These are phyloP conservation scores for Penicillium roqueforti DNA, from an alignment of 495 filamentous ascomycete genomes.

Conservation along the genomic window DNA sequence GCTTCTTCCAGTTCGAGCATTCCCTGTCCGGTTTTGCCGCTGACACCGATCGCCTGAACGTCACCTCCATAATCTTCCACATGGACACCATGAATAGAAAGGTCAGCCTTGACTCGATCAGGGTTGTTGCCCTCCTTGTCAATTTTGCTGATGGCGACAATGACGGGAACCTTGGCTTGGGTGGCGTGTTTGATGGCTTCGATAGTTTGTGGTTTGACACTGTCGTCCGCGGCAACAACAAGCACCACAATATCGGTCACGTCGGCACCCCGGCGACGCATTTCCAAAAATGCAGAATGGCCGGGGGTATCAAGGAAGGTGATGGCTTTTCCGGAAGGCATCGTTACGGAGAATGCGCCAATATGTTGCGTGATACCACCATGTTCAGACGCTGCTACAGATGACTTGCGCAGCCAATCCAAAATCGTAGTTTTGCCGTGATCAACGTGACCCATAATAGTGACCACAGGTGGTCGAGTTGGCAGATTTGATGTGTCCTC, in stretches of 20 bases:
- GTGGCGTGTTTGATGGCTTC: slow-evolving; percentile 95
- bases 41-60: slow-evolving; percentile 83
- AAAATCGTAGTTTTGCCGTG: slow-evolving; percentile 97
- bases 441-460: slow-evolving; percentile 99
- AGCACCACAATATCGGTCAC: slow-evolving; percentile 96
- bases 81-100: slow-evolving; percentile 79
- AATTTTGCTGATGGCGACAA: slow-evolving; percentile 97
- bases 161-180: slow-evolving; percentile 86
- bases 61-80: slow-evolving; percentile 96
- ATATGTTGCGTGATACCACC: slow-evolving; percentile 99
- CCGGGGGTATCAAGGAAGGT: slow-evolving; percentile 98
- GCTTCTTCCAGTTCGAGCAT: slow-evolving; percentile 93
- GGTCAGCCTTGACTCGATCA: slow-evolving; percentile 81
- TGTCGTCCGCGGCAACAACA: slow-evolving; percentile 96
- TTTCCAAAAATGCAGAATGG: slow-evolving; percentile 90
- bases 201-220: slow-evolving; percentile 94
- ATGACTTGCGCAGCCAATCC: slow-evolving; percentile 90
- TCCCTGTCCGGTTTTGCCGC: slow-evolving; percentile 88
- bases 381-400: slow-evolving; percentile 83
- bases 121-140: slow-evolving; percentile 79
- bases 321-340: slow-evolving; percentile 80
- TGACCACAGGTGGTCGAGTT: slow-evolving; percentile 84
- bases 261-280: slow-evolving; percentile 93
- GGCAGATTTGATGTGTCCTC: slow-evolving; percentile 71
- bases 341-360: slow-evolving; percentile 90